Evolutionary conservation across 805 yeast species (phyloP), one percentile per base, ranked within the genome.

Genomic region (Aciculoconidium aculeatum): DNA sequence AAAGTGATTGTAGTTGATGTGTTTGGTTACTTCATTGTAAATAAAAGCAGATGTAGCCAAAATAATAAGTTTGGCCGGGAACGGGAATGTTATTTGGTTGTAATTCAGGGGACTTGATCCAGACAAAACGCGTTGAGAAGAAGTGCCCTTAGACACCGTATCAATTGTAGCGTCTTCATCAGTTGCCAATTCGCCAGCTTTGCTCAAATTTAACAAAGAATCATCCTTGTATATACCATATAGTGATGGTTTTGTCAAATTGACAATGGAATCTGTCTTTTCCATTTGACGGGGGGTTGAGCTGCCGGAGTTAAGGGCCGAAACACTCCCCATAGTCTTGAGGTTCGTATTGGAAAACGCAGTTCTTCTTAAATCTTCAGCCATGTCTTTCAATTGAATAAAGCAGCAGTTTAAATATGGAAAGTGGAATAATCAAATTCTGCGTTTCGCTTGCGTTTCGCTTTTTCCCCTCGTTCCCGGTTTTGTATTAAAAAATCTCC

Each of bases 21-120:
- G 72, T 30, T 59, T 65, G 7, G 75, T 65, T 21, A 77, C 51
- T 36, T 61, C 71, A 44, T 75, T 70, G 49, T 74, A 76, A 6
- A 70, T 42, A 28, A 65, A 68, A 7, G 84, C 82, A 16, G 70
- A 60, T 4, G 53, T 33, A 7, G 72, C 62, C 28, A 62, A 50
- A 11, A 55, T 31, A 3, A 43, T 19, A 11, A 55, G 21, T 22
- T 56, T 55, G 25, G 32, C 27, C 13, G 35, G 15, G n/a, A 35
- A 16, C 7, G 39, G 36, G 6, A 36, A n/a, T n/a, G n/a, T n/a
- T n/a, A n/a, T n/a, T n/a, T n/a, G n/a, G n/a, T n/a, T n/a, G n/a
- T n/a, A n/a, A n/a, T n/a, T n/a, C n/a, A n/a, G n/a, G n/a, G n/a
- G n/a, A n/a, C n/a, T n/a, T n/a, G n/a, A n/a, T n/a, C n/a, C n/a